Percentiles rank a stretch among this genome's conserved stretches.
Conservation (phyloP, 2,329 filamentous ascomycete genomes). For the Aspergillus spinulosporus region DNA sequence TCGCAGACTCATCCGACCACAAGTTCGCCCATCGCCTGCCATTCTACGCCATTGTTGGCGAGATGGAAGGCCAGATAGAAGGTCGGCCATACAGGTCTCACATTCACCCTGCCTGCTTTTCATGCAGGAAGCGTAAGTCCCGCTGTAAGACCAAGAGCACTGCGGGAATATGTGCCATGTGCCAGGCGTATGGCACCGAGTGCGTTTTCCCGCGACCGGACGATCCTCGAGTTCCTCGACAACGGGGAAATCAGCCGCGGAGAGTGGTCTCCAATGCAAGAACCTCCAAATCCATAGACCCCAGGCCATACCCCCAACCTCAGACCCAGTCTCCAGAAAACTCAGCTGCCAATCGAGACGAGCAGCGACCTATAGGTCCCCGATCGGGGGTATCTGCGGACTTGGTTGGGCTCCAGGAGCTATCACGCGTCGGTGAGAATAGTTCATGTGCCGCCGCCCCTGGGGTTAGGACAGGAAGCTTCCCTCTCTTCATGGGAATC, state of each 20-base stretch:
- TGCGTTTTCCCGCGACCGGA: conserved; percentile 47
- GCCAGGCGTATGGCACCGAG: conserved; percentile 51
- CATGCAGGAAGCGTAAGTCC: conserved; percentile 56
- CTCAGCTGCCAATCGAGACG: neutral
- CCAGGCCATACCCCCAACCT: conserved; percentile 4
- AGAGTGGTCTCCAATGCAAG: neutral
- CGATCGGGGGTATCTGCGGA: neutral
- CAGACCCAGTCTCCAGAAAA: neutral
- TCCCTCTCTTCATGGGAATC: conserved; percentile 17
- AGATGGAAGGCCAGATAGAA: conserved; percentile 5
- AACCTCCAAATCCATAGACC: neutral
- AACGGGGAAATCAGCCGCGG: conserved; percentile 5
- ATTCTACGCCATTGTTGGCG: neutral
- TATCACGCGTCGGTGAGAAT: neutral
- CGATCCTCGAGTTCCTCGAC: neutral
- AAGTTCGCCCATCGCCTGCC: neutral
- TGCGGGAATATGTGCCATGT: conserved; percentile 51
- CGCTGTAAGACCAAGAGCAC: conserved; percentile 52
- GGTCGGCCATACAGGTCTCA: conserved; percentile 57
- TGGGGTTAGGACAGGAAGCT: neutral
- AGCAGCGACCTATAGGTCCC: neutral
- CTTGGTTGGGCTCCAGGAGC: neutral
- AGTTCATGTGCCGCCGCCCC: too few relatives aligned
- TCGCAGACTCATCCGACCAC: neutral
- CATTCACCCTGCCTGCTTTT: conserved; percentile 54